These are phyloP conservation scores for Verticillium nubilum DNA, from an alignment of 2,329 filamentous ascomycete genomes.

Conservation along the genomic window DNA sequence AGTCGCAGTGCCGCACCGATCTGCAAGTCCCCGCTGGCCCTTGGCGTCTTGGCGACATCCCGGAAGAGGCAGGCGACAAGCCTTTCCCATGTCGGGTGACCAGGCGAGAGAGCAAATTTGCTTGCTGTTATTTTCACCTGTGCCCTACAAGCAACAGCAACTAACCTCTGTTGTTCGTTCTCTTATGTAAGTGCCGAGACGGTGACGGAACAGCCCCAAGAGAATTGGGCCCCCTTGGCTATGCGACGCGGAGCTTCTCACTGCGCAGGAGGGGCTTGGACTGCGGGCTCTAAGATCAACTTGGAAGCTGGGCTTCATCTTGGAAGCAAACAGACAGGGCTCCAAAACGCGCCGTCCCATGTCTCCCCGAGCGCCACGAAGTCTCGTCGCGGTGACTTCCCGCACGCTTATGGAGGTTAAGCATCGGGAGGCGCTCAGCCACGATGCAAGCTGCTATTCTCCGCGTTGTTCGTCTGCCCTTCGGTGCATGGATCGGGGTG, in stretches of 20 bases:
- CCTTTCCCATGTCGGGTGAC: neutral
- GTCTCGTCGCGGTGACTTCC: neutral
- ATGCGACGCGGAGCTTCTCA: neutral
- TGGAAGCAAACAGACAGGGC: neutral
- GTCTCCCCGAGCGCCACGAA: neutral
- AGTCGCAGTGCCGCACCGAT: neutral
- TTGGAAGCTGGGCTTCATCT: neutral
- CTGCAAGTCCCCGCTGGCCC: neutral
- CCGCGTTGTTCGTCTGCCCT: neutral
- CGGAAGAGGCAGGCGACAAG: neutral
- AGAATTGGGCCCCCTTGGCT: neutral
- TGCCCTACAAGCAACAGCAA: no score
- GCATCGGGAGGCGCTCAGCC: neutral
- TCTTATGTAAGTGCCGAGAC: neutral
- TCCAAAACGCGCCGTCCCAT: neutral
- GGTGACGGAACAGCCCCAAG: neutral
- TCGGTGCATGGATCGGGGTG: neutral
- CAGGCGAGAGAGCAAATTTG: neutral
- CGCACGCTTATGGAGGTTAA: neutral
- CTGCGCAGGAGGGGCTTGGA: neutral
- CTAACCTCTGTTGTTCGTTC: neutral
- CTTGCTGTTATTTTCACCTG: neutral
- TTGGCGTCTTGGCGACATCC: neutral
- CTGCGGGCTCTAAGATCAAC: neutral
- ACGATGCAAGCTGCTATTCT: neutral